Conservation (phyloP, 2,329 filamentous ascomycete species). For the Botrytis hyacinthi region DNA sequence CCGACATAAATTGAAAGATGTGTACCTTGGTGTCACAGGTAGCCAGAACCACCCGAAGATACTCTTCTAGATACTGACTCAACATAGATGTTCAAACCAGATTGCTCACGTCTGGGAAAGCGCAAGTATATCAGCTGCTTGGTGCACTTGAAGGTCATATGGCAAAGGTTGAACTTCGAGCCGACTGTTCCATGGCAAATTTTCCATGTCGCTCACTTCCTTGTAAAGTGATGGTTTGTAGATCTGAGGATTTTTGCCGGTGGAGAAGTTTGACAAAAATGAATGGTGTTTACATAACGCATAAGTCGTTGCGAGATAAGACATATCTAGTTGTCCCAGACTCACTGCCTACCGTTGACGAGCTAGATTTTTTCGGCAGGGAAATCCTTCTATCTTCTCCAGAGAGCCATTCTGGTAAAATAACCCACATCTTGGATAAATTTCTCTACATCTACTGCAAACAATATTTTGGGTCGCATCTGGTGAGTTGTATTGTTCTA, state of each 20-base stretch:
- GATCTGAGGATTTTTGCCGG: constrained; percentile 19
- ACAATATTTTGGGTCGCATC: constrained; percentile 2
- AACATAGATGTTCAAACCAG: constrained; percentile 22
- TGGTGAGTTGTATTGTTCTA: constrained; percentile 9
- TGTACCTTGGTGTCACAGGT: constrained; percentile 27
- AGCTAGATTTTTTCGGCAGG: constrained; percentile 25
- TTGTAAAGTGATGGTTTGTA: constrained; percentile 25
- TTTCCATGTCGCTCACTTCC: constrained; percentile 23
- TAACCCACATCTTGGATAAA: constrained; percentile 24
- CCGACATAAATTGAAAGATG: constrained; percentile 25
- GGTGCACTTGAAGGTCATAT: constrained; percentile 13
- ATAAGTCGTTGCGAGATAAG: constrained; percentile 22
- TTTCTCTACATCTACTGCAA: constrained; percentile 24
- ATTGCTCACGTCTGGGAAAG: constrained; percentile 20
- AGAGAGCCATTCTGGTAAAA: constrained; percentile 23
- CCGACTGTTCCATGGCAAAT: constrained; percentile 13
- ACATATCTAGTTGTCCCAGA: constrained; percentile 26
- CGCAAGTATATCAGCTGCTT: constrained; percentile 10
- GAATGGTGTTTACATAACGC: constrained; percentile 27
- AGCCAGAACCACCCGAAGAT: background rate
- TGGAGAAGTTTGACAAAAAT: constrained; percentile 27
- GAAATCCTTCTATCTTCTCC: constrained; percentile 23
- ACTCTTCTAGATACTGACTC: background rate
- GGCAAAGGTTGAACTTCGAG: constrained; percentile 22
- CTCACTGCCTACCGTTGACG: constrained; percentile 23